Evolutionary conservation across 331 rosid genomes (phyloP), one percentile per base, ranked within the genome.

Genomic region (Prunus yedoensis): DNA sequence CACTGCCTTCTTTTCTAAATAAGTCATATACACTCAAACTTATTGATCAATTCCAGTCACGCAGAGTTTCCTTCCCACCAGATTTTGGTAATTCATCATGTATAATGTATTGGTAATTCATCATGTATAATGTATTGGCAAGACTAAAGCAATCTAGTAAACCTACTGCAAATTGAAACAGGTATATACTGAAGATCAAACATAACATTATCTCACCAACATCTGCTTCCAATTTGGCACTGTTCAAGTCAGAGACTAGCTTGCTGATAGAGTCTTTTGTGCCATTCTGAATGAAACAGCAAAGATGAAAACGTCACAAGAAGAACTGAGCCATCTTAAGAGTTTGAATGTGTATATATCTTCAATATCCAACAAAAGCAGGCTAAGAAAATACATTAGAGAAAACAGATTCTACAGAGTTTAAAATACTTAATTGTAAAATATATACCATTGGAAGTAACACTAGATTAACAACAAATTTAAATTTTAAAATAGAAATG

Each of bases 201-300:
- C n/a, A 74, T 35, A 58, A 12, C 43, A 27, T 15, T n/a, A 58
- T 79, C 97, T 86, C 82, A 95, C 99, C 99, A 86, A 95, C 99
- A 84, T 92, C 98, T 68, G 84, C 80, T 89, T 95, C 99, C 91
- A 95, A 85, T 66, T 87, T 90, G 18, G 86, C 87, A 66, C 73
- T 79, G 85, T 95, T 95, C 91, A 95, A 87, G 87, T 95, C 99
- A 23, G 97, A 50, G 63, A 95, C 80, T 72, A 95, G 99, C 94
- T 95, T 95, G 72, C 85, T 81, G 88, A 92, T 89, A 38, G 96
- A 89, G 72, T 95, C 98, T 79, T 90, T 95, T 65, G 97, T 92
- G 65, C 99, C 98, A 59, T 92, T 95, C 99, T 95, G 80, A 47
- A 85, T 35, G 46, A 18, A 67, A 61, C 54, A 61, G 59, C 38